Percentiles rank a stretch among this genome's conserved stretches.
phyloP scores from a whole-genome alignment of 257 asterid species.

The Ligustrum vulgare region DNA sequence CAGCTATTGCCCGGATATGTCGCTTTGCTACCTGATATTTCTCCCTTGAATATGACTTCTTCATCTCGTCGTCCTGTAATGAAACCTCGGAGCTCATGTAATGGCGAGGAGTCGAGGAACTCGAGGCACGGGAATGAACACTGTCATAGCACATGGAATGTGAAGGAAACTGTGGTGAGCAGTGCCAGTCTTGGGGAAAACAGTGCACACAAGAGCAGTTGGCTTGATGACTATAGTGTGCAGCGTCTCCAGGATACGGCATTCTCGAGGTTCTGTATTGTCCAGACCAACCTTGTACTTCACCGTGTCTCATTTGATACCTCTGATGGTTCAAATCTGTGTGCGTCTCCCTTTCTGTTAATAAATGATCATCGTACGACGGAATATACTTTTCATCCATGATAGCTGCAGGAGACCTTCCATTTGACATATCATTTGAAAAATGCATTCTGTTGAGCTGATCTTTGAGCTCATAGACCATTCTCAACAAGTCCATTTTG shows the following conservation, averaged over 20 bases:
- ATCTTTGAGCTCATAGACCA: constrained; percentile 68
- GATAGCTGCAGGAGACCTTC: constrained; percentile 28
- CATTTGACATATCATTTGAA: constrained; percentile 28
- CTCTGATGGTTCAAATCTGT: constrained; percentile 32
- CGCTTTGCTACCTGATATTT: constrained; percentile 39
- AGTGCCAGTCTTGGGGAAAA: constrained; percentile 48
- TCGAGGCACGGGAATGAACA: constrained; percentile 30
- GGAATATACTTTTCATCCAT: constrained; percentile 29
- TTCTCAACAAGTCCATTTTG: constrained; percentile 61
- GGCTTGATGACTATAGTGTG: constrained; percentile 39
- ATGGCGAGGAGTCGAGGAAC: constrained; percentile 51
- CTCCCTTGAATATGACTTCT: constrained; percentile 41
- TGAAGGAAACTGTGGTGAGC: constrained; percentile 55
- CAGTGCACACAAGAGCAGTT: constrained; percentile 55
- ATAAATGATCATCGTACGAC: constrained; percentile 28
- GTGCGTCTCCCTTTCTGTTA: constrained; percentile 33
- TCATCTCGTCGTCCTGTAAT: constrained; percentile 37
- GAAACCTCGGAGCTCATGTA: constrained; percentile 50
- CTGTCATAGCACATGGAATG: constrained; percentile 25
- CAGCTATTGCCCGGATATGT: constrained; percentile 65
- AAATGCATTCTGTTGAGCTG: constrained; percentile 56
- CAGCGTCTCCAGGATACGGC: constrained; percentile 62
- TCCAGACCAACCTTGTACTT: constrained; percentile 28
- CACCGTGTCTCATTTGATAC: constrained; percentile 29
- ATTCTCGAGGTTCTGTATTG: constrained; percentile 35